These are phyloP conservation scores for Saussurea involucrata DNA, from an alignment of 129 eudicot species.

Conservation along the genomic window DNA sequence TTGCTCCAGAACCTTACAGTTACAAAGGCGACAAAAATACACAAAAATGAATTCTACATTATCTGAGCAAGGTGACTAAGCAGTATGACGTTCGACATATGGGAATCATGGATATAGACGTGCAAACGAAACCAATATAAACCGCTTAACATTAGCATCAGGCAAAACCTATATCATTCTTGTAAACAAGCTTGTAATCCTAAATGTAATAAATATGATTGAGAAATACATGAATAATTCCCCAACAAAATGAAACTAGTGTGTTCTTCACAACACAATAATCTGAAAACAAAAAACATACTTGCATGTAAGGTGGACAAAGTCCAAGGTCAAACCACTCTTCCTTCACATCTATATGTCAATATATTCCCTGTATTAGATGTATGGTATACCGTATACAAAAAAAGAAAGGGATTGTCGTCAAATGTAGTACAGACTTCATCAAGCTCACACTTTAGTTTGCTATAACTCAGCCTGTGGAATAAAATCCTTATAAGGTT, in stretches of 20 bases:
- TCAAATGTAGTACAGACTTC: not conserved
- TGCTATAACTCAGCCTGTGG: not conserved
- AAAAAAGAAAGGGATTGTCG: not conserved
- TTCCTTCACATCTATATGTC: not conserved
- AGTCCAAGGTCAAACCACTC: not conserved
- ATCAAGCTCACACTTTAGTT: not conserved
- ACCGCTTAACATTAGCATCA: conserved; percentile 8
- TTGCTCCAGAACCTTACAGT: conserved; percentile 48
- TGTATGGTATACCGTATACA: not conserved
- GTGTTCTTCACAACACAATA: not conserved
- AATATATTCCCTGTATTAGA: not conserved
- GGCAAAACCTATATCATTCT: not conserved
- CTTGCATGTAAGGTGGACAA: not conserved
- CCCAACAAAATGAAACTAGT: not conserved
- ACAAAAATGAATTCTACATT: not conserved
- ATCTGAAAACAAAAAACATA: not conserved
- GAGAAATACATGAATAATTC: not conserved
- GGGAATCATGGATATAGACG: not conserved
- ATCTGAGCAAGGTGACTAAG: not conserved
- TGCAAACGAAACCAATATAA: conserved; percentile 4
- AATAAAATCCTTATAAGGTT: not conserved
- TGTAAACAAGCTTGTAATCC: not conserved
- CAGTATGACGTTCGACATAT: not conserved
- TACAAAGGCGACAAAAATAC: not conserved
- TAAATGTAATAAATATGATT: not conserved